phyloP scores from a whole-genome alignment of 352 stramenopile species.

The Bremia lactucae region DNA sequence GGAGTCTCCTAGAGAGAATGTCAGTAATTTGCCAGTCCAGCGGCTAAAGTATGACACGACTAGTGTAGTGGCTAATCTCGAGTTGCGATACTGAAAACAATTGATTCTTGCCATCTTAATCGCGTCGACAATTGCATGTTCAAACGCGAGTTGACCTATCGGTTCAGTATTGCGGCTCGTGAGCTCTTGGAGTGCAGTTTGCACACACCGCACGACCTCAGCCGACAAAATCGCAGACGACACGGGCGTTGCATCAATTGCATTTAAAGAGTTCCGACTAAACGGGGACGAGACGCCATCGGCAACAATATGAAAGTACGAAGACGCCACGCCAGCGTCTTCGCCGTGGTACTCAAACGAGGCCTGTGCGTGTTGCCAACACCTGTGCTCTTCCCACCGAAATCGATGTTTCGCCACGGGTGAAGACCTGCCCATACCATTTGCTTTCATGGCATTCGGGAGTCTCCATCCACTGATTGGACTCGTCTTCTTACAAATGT shows the following conservation, averaged over 20 bases:
- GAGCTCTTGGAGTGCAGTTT: constrained; percentile 36
- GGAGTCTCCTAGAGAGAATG: constrained; percentile 70
- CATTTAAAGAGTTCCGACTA: constrained; percentile 19
- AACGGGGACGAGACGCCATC: constrained; percentile 67
- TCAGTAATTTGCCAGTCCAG: constrained; percentile 45
- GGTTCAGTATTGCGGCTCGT: constrained; percentile 39
- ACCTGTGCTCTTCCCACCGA: constrained; percentile 19
- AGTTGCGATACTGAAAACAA: constrained; percentile 46
- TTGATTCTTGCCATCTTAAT: constrained; percentile 47
- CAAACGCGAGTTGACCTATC: constrained; percentile 30
- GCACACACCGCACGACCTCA: constrained; percentile 44
- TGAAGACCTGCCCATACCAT: constrained; percentile 12
- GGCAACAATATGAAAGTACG: constrained; percentile 69
- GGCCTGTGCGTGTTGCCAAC: constrained; percentile 33
- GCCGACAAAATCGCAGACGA: constrained; percentile 49
- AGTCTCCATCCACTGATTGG: constrained; percentile 17
- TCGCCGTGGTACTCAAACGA: constrained; percentile 52
- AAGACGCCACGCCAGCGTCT: constrained; percentile 43
- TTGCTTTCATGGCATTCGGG: constrained; percentile 17
- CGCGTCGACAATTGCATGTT: constrained; percentile 39
- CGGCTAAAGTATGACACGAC: constrained; percentile 65
- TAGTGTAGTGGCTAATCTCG: constrained; percentile 54
- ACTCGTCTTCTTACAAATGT: constrained; percentile 25
- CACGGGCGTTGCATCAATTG: constrained; percentile 21
- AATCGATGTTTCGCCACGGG: constrained; percentile 8